Evolutionary conservation across 129 eudicot species (phyloP).

Genomic region (Glebionis coronaria): DNA sequence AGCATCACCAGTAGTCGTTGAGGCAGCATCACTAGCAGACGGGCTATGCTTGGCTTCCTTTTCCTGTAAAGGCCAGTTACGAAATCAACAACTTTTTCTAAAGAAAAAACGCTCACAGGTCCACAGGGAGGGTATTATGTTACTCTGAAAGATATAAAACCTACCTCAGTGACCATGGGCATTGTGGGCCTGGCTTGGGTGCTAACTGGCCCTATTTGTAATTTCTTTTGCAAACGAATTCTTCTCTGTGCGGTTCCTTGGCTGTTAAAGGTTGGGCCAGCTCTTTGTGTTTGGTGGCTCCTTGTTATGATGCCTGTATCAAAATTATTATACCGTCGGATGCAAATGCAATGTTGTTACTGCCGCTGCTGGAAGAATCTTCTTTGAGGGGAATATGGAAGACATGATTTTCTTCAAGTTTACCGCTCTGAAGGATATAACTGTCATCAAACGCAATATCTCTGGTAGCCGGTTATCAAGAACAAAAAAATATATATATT

Average conservation of each 20-base stretch:
- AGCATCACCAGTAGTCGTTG: background rate
- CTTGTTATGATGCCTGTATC: conserved; percentile 38
- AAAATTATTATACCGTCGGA: background rate
- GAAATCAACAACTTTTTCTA: conserved; percentile 9
- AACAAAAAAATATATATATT: background rate
- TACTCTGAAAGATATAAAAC: background rate
- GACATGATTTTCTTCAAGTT: background rate
- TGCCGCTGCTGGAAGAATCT: conserved; percentile 23
- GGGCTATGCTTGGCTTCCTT: conserved; percentile 21
- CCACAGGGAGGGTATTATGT: no score
- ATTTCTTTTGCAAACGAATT: conserved; percentile 51
- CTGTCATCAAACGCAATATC: background rate
- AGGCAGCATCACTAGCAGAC: background rate
- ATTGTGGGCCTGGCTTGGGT: conserved; percentile 22
- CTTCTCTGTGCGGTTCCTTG: conserved; percentile 79
- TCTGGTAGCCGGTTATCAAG: background rate
- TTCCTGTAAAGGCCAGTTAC: conserved; percentile 40
- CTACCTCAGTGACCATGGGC: conserved; percentile 34
- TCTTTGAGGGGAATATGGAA: conserved; percentile 20
- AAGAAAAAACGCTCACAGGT: background rate
- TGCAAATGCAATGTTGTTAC: conserved; percentile 20
- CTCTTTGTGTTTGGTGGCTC: conserved; percentile 17
- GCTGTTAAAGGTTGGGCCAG: background rate
- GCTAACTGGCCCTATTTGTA: conserved; percentile 27
- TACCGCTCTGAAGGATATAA: background rate